Percentiles rank a stretch among this genome's conserved stretches.
These are phyloP conservation scores for Hyaloperonospora arabidopsidis DNA, from an alignment of 352 stramenopile species.

Conservation along the genomic window DNA sequence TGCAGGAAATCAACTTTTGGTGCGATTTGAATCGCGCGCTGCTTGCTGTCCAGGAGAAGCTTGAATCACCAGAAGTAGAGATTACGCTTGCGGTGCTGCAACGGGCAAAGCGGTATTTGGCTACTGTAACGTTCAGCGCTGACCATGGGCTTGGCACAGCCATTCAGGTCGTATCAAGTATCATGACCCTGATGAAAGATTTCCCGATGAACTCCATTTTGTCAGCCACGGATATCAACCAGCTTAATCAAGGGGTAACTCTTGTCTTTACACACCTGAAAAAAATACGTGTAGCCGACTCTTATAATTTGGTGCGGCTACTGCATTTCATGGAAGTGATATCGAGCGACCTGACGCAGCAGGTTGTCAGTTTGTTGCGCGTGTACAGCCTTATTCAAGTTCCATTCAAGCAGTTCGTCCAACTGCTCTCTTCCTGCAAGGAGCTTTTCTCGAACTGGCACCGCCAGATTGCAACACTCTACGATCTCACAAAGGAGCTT, in stretches of 20 bases:
- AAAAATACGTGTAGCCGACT: constrained; percentile 84
- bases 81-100: constrained; percentile 89
- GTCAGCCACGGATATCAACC: constrained; percentile 77
- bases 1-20: constrained; percentile 95
- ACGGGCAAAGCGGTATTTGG: constrained; percentile 86
- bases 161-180: constrained; percentile 81
- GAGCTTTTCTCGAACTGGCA: constrained; percentile 85
- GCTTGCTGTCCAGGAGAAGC: constrained; percentile 74
- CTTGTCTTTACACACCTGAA: constrained; percentile 86
- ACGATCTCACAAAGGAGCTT: constrained; percentile 82
- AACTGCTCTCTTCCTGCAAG: constrained; percentile 64
- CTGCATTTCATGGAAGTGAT: constrained; percentile 81
- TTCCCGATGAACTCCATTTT: constrained; percentile 90
- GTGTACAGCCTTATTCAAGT: constrained; percentile 82
- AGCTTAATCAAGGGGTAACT: constrained; percentile 73
- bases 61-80: constrained; percentile 85
- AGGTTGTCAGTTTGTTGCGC: constrained; percentile 72
- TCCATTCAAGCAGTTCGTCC: constrained; percentile 79
- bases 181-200: constrained; percentile 90
- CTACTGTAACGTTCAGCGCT: constrained; percentile 85
- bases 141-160: constrained; percentile 83
- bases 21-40: constrained; percentile 86
- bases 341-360: constrained; percentile 77
- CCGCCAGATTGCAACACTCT: constrained; percentile 70
- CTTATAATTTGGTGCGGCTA: constrained; percentile 80